A percentile compares a stretch with the other conserved stretches of the same genome.
Conservation (phyloP, 352 stramenopile genomes). For the Phytophthora sansomeana region DNA sequence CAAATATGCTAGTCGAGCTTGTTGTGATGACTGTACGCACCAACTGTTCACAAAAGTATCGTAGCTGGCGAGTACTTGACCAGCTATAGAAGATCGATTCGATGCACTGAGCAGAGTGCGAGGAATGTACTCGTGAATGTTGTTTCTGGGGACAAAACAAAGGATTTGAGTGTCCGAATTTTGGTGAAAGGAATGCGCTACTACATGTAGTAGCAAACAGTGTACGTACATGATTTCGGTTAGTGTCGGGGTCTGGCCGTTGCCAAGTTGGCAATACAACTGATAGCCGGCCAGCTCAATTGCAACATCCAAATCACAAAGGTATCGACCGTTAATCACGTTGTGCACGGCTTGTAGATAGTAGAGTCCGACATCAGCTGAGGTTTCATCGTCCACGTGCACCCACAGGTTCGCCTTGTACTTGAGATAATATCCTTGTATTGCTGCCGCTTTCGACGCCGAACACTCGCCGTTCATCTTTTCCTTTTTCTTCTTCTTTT, state of each 20-base stretch:
- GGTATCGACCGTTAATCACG: slow-evolving; percentile 58
- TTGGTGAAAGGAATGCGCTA: neutral
- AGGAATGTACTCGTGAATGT: slow-evolving; percentile 46
- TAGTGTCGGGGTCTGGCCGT: slow-evolving; percentile 13
- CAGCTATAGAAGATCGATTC: slow-evolving; percentile 45
- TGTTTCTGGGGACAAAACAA: slow-evolving; percentile 20
- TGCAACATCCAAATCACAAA: slow-evolving; percentile 62
- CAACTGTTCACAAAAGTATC: slow-evolving; percentile 40
- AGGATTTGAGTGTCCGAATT: neutral
- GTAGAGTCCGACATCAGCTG: slow-evolving; percentile 60
- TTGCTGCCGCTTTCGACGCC: neutral
- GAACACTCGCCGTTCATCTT: neutral
- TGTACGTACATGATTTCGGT: slow-evolving; percentile 31
- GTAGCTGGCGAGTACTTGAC: slow-evolving; percentile 48
- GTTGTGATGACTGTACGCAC: slow-evolving; percentile 45
- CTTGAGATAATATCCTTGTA: slow-evolving; percentile 47
- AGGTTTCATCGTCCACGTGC: slow-evolving; percentile 65
- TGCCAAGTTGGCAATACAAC: slow-evolving; percentile 59
- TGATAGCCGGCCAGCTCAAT: slow-evolving; percentile 73
- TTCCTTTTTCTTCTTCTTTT: slow-evolving; percentile 42
- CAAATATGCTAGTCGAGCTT: slow-evolving; percentile 59
- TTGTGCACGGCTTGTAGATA: slow-evolving; percentile 84
- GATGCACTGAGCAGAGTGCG: slow-evolving; percentile 49
- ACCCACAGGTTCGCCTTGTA: slow-evolving; percentile 86
- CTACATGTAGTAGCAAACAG: neutral